These are phyloP conservation scores for Castanospermum australe DNA, from an alignment of 306 rosid genomes.

Conservation along the genomic window DNA sequence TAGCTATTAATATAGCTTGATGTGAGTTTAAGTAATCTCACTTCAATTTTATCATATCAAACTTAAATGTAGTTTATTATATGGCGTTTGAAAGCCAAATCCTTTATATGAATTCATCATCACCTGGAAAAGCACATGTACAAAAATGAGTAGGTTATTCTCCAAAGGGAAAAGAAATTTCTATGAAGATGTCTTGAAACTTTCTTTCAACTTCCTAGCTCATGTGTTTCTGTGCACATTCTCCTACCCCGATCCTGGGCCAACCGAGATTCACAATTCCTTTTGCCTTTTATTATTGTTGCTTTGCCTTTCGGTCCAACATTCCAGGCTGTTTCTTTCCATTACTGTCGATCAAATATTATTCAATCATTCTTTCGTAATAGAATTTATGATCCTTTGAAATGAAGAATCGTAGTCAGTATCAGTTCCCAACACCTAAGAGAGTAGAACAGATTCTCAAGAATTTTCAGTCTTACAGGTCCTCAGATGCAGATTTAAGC, in stretches of 20 bases:
- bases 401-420: no score
- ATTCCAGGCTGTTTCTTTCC: background rate
- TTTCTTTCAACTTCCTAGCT: background rate
- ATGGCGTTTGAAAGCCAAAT: background rate
- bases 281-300: background rate
- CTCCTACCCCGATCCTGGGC: background rate
- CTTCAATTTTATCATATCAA: no score
- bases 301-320: background rate
- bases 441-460: no score
- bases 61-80: no score
- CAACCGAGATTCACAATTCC: background rate
- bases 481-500: no score
- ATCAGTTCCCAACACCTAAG: no score
- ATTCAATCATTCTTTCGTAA: no score
- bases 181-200: background rate
- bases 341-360: no score
- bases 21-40: no score
- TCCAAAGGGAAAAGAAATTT: background rate
- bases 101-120: background rate
- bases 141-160: background rate
- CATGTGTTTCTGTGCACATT: slow-evolving; percentile 1
- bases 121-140: background rate
- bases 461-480: no score
- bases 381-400: no score
- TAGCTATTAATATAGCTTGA: no score